Conservation (phyloP, 2,329 filamentous ascomycete genomes). For the Neopestalotiopsis clavispora region DNA sequence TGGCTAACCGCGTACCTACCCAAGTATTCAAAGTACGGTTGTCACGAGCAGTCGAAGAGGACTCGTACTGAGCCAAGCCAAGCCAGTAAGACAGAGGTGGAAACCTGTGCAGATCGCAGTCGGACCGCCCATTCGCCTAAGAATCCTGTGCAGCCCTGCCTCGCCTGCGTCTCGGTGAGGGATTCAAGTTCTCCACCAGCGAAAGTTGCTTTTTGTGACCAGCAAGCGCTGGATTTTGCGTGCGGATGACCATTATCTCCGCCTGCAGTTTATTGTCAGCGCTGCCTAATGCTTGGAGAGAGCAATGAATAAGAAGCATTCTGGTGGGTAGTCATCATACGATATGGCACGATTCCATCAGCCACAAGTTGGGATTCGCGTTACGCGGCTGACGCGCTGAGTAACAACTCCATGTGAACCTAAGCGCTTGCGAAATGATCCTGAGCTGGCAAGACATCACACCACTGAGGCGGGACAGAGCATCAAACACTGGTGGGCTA, state of each 20-base stretch:
- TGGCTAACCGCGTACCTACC: neutral
- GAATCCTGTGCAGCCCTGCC: neutral
- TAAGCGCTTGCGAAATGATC: neutral
- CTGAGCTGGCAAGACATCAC: neutral
- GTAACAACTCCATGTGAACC: neutral
- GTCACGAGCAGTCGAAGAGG: neutral
- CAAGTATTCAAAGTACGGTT: neutral
- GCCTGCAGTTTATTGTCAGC: neutral
- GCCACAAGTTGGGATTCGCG: conserved; percentile 2
- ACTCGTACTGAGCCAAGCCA: neutral
- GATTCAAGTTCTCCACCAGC: neutral
- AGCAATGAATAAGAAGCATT: neutral
- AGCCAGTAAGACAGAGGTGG: neutral
- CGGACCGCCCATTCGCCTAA: neutral
- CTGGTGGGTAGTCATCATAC: conserved; percentile 2
- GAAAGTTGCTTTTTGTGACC: conserved; percentile 4
- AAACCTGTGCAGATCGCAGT: neutral
- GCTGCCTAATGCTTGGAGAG: neutral
- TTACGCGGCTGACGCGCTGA: conserved; percentile 6
- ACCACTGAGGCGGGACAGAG: neutral
- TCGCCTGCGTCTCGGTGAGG: neutral
- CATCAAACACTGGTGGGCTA: neutral
- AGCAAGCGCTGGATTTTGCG: neutral
- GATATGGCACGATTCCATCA: conserved; percentile 8
- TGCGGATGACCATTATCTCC: neutral